phyloP scores from a whole-genome alignment of 2,329 filamentous ascomycete genomes.

The Penicillium sp. region DNA sequence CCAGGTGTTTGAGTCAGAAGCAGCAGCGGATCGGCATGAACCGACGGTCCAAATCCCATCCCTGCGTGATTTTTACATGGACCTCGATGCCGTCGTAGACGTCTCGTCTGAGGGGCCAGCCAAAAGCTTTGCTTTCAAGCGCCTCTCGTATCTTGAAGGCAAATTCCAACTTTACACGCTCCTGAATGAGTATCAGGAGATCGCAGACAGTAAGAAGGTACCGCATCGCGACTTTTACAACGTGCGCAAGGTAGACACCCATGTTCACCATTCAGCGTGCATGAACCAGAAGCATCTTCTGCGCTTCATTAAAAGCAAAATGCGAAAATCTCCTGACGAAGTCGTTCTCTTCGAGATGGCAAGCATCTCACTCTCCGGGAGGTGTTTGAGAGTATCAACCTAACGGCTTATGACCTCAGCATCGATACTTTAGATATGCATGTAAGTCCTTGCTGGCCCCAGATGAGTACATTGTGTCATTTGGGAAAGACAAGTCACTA shows the following conservation, averaged over 20 bases:
- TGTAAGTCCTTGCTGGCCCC: conserved; percentile 53
- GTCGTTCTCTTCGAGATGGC: conserved; percentile 87
- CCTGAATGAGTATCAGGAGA: conserved; percentile 96
- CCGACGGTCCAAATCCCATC: conserved; percentile 86
- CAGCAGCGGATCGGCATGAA: conserved; percentile 61
- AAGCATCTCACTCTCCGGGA: conserved; percentile 88
- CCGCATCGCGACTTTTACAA: conserved; percentile 99
- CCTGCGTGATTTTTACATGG: conserved; percentile 92
- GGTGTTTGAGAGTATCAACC: conserved; percentile 95
- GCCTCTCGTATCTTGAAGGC: conserved; percentile 91
- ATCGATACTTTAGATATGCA: conserved; percentile 99
- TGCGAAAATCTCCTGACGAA: conserved; percentile 97
- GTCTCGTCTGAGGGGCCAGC: conserved; percentile 94
- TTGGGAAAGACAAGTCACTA: not conserved
- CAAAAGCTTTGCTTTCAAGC: conserved; percentile 95
- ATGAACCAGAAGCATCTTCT: conserved; percentile 99
- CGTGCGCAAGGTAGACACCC: conserved; percentile 96
- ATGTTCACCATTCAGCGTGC: conserved; percentile 97
- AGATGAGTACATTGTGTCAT: not conserved
- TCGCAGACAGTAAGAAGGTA: conserved; percentile 95
- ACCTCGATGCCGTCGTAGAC: conserved; percentile 80
- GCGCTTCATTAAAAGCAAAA: conserved; percentile 99
- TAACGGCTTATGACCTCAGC: conserved; percentile 95
- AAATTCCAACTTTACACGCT: conserved; percentile 95
- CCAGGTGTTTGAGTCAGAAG: conserved; percentile 78